phyloP scores from a whole-genome alignment of 352 stramenopile species.

The Phytophthora lateralis region DNA sequence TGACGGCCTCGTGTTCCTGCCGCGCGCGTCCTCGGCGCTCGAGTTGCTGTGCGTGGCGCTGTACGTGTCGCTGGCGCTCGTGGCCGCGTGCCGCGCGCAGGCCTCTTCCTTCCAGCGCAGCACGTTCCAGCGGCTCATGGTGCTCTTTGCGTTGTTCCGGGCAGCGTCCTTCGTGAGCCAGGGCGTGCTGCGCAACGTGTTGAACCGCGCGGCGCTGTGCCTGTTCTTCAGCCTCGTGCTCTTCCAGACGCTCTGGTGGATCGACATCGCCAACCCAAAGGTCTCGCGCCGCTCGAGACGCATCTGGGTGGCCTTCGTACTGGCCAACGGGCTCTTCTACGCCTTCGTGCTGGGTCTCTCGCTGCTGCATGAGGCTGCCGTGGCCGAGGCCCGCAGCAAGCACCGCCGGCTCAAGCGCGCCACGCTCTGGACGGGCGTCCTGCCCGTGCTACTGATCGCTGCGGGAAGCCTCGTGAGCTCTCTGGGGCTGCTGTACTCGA shows the following conservation, averaged over 20 bases:
- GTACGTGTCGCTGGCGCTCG: conserved; percentile 63
- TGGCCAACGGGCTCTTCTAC: conserved; percentile 82
- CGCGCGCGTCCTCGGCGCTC: conserved; percentile 47
- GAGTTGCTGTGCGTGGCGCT: conserved; percentile 61
- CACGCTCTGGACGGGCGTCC: conserved; percentile 54
- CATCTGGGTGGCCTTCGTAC: conserved; percentile 77
- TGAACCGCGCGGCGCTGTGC: conserved; percentile 77
- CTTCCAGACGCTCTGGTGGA: conserved; percentile 87
- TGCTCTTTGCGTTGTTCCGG: conserved; percentile 63
- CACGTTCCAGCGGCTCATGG: conserved; percentile 78
- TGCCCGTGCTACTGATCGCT: conserved; percentile 75
- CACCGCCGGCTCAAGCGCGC: conserved; percentile 18
- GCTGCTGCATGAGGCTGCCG: conserved; percentile 46
- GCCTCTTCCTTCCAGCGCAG: conserved; percentile 43
- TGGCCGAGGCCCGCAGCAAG: conserved; percentile 17
- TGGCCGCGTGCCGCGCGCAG: conserved; percentile 53
- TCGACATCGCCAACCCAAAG: conserved; percentile 88
- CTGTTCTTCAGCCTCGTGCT: conserved; percentile 88
- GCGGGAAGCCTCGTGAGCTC: conserved; percentile 70
- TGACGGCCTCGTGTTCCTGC: conserved; percentile 67
- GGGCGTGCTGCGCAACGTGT: conserved; percentile 46
- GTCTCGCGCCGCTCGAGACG: conserved; percentile 69
- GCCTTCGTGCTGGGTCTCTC: conserved; percentile 62
- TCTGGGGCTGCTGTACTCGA: conserved; percentile 77
- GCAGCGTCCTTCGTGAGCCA: conserved; percentile 58